Conservation (phyloP, 441 rosid genomes). For the Bruguiera hainesii region DNA sequence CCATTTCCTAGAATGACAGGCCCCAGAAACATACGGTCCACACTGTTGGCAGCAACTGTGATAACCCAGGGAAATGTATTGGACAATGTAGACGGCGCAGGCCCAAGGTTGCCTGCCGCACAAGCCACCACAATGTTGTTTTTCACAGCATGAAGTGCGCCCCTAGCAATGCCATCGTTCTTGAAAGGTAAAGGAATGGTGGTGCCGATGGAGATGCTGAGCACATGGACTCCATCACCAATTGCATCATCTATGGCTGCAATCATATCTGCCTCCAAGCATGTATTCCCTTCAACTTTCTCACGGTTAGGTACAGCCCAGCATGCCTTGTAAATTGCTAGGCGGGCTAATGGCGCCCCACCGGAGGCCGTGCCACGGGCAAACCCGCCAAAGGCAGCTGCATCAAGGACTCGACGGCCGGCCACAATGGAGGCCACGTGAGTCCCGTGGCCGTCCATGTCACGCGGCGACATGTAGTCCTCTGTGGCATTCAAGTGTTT, state of each 20-base stretch:
- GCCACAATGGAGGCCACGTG: conserved; percentile 76
- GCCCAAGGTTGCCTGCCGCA: conserved; percentile 71
- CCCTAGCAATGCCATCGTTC: conserved; percentile 51
- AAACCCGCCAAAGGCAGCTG: conserved; percentile 54
- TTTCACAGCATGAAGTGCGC: conserved; percentile 57
- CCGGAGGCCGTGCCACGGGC: conserved; percentile 73
- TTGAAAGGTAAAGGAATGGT: conserved; percentile 4
- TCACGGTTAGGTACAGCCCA: conserved; percentile 56
- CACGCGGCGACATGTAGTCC: conserved; percentile 70
- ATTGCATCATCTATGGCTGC: conserved; percentile 85
- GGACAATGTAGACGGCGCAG: conserved; percentile 49
- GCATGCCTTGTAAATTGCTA: conserved; percentile 78
- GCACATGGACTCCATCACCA: conserved; percentile 55
- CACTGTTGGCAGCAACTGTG: conserved; percentile 70
- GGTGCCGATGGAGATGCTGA: conserved; percentile 1
- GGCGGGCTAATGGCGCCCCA: conserved; percentile 70
- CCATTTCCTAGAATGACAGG: conserved; percentile 64
- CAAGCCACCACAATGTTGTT: conserved; percentile 57
- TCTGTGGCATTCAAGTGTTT: conserved; percentile 47
- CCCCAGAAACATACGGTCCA: conserved; percentile 57
- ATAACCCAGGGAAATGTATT: conserved; percentile 77
- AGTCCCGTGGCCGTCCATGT: conserved; percentile 79
- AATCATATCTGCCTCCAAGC: conserved; percentile 62
- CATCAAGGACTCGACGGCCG: conserved; percentile 42
- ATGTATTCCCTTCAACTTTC: conserved; percentile 41